These are phyloP conservation scores for Metarhizium guizhouense DNA, from an alignment of 2,329 filamentous ascomycete species.

Conservation along the genomic window DNA sequence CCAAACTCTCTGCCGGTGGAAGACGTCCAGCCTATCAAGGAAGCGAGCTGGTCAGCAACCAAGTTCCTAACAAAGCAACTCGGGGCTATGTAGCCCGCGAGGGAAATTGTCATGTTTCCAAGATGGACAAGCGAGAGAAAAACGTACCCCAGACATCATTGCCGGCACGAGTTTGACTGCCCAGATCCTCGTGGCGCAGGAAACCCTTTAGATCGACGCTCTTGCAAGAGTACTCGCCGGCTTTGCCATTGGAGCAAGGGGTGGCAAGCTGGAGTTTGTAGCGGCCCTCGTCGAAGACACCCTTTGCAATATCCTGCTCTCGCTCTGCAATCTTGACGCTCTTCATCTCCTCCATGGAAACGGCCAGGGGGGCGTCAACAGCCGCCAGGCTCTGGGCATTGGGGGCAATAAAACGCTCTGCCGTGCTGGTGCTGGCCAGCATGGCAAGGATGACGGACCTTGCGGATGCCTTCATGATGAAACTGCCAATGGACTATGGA, in stretches of 20 bases:
- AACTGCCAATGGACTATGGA: background rate
- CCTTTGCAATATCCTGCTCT: background rate
- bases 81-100: background rate
- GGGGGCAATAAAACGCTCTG: background rate
- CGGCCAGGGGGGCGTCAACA: background rate
- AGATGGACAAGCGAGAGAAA: background rate
- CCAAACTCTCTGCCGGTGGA: slow-evolving; percentile 38
- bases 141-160: slow-evolving; percentile 26
- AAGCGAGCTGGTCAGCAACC: background rate
- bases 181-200: slow-evolving; percentile 27
- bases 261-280: slow-evolving; percentile 6
- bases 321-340: background rate
- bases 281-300: slow-evolving; percentile 7
- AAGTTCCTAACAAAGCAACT: background rate
- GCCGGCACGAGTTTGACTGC: slow-evolving; percentile 25
- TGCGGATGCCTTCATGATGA: background rate
- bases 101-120: background rate
- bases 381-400: background rate
- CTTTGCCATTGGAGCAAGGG: slow-evolving; percentile 20
- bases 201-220: slow-evolving; percentile 30
- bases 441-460: background rate
- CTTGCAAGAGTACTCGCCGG: slow-evolving; percentile 25
- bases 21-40: slow-evolving; percentile 31
- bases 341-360: background rate
- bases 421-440: background rate